Evolutionary conservation across 1,284 basidiomycete genomes (phyloP).

Genomic region (Apiotrichum veenhuisii): DNA sequence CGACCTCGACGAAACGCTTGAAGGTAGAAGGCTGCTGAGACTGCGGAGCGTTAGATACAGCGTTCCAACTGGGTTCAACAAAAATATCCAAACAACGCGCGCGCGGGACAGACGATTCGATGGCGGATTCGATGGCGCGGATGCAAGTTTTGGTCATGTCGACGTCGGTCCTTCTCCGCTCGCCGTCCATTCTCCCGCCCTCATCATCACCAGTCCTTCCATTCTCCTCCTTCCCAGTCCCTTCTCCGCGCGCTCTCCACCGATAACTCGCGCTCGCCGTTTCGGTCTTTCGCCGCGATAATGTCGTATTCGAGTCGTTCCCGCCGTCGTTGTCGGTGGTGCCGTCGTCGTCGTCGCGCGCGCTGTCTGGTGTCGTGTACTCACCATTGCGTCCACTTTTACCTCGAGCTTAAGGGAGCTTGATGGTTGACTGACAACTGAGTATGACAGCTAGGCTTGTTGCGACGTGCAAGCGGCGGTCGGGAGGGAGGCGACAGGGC

Average conservation of each 20-base stretch:
- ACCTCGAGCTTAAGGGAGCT: background rate
- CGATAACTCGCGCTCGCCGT: too few species aligned
- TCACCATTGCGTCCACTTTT: background rate
- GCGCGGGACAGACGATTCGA: background rate
- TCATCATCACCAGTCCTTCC: too few species aligned
- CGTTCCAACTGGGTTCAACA: background rate
- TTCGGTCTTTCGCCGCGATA: too few species aligned
- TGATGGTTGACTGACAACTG: background rate
- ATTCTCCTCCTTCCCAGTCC: too few species aligned
- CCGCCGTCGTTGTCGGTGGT: background rate
- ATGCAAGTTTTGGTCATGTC: too few species aligned
- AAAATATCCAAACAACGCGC: background rate
- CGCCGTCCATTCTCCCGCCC: too few species aligned
- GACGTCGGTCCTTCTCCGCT: too few species aligned
- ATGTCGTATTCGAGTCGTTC: background rate
- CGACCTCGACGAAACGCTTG: constrained; percentile 97
- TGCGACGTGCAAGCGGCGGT: background rate
- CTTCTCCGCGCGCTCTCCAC: too few species aligned
- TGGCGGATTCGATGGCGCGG: too few species aligned
- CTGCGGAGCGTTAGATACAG: constrained; percentile 8
- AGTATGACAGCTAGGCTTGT: background rate
- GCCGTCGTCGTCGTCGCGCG: background rate
- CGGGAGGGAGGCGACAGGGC: too few species aligned
- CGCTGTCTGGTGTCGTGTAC: background rate
- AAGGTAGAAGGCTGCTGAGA: constrained; percentile 68